Evolutionary conservation across 257 asterid species (phyloP).

Genomic region (Solanum infundibuliforme): DNA sequence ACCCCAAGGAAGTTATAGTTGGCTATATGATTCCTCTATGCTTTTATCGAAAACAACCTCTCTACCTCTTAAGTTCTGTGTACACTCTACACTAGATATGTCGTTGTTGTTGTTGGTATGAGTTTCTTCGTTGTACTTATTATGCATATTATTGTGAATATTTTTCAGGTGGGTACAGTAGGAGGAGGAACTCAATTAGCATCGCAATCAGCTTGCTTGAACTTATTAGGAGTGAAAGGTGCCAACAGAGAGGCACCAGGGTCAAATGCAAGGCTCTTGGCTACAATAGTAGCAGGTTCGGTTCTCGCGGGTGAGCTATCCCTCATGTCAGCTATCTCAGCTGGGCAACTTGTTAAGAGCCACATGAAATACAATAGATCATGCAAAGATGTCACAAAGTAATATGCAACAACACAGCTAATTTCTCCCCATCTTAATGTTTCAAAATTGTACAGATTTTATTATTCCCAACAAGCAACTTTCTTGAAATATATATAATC

Average conservation of each 20-base stretch:
- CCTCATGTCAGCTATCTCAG: conserved; percentile 39
- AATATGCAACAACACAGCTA: not conserved
- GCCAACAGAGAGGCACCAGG: conserved; percentile 29
- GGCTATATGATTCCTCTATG: not conserved
- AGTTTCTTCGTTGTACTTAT: not conserved
- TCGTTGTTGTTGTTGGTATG: not conserved
- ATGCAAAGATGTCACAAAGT: conserved; percentile 21
- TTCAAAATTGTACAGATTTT: not conserved
- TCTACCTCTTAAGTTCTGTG: too few relatives aligned
- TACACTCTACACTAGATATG: not conserved
- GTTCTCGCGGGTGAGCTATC: conserved; percentile 45
- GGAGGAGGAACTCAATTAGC: conserved; percentile 51
- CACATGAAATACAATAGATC: conserved; percentile 49
- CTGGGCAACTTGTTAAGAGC: conserved; percentile 41
- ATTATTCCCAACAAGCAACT: not conserved
- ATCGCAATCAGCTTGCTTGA: conserved; percentile 42
- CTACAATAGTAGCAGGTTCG: conserved; percentile 38
- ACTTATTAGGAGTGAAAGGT: conserved; percentile 43
- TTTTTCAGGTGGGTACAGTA: conserved; percentile 36
- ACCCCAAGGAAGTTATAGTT: not conserved
- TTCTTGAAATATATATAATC: not conserved
- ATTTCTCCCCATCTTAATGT: not conserved
- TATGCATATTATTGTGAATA: not conserved
- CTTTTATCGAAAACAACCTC: not conserved
- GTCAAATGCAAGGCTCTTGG: conserved; percentile 33